phyloP scores from a whole-genome alignment of 2,329 filamentous ascomycete species.

The Clonostachys solani region DNA sequence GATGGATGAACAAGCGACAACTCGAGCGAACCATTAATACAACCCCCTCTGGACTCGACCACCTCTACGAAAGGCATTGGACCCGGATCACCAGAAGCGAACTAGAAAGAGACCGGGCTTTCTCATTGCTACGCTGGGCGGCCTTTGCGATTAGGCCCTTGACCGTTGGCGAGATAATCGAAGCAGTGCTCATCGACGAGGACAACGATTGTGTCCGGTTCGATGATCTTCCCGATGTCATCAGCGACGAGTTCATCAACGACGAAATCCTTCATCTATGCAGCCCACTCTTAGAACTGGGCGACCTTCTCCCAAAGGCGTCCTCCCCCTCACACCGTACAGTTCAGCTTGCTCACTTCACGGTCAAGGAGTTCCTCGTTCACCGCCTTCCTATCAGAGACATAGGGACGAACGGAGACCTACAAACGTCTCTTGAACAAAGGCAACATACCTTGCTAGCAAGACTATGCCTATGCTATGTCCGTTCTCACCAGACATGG shows the following conservation, averaged over 20 bases:
- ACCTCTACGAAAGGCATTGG: slow-evolving; percentile 23
- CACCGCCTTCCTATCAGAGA: background rate
- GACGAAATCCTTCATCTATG: slow-evolving; percentile 19
- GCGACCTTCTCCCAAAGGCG: rapidly evolving
- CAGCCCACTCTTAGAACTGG: slow-evolving; percentile 17
- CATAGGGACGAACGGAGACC: background rate
- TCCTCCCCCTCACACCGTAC: background rate
- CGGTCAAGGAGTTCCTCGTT: slow-evolving; percentile 10
- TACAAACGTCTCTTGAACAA: background rate
- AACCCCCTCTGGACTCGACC: slow-evolving; percentile 16
- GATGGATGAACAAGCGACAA: slow-evolving; percentile 17
- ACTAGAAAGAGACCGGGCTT: slow-evolving; percentile 10
- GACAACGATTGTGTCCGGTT: slow-evolving; percentile 8
- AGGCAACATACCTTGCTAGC: background rate
- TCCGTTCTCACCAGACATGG: background rate
- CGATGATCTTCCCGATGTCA: slow-evolving; percentile 16
- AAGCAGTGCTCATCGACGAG: slow-evolving; percentile 14
- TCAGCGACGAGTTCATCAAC: slow-evolving; percentile 19
- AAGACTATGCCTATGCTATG: background rate
- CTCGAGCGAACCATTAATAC: slow-evolving; percentile 17
- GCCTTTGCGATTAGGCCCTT: slow-evolving; percentile 14
- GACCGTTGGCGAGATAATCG: slow-evolving; percentile 10
- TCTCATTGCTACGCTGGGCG: slow-evolving; percentile 21
- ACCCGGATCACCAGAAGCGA: slow-evolving; percentile 7
- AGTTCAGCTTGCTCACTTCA: slow-evolving; percentile 15